These are phyloP conservation scores for Salmacisia buchloeana DNA, from an alignment of 1,284 basidiomycete species.

Conservation along the genomic window DNA sequence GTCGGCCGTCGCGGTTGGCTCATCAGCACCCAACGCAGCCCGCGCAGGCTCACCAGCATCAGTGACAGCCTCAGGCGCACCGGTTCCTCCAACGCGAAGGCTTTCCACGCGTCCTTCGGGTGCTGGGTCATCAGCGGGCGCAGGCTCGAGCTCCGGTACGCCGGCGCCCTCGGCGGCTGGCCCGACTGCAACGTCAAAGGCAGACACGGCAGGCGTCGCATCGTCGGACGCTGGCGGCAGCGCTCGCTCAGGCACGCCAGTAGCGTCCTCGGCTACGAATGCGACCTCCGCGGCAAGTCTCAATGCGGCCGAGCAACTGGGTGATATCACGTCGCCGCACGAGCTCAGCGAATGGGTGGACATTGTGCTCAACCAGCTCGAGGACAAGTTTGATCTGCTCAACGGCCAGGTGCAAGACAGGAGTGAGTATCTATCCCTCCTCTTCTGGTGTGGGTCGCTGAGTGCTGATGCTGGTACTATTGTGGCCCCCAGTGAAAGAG, in stretches of 20 bases:
- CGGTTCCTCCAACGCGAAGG: not conserved
- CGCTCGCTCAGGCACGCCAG: not conserved
- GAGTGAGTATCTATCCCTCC: constrained; percentile 26
- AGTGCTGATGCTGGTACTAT: no score
- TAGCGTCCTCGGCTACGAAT: not conserved
- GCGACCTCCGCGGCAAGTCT: not conserved
- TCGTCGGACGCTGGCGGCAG: not conserved
- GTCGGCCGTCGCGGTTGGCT: not conserved
- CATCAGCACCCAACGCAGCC: no score
- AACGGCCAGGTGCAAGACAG: constrained; percentile 35
- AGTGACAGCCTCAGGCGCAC: not conserved
- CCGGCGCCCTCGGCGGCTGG: not conserved
- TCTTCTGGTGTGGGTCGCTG: no score
- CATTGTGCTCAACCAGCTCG: constrained; percentile 35
- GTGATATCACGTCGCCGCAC: constrained; percentile 37
- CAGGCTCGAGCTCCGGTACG: not conserved
- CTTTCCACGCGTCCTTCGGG: not conserved
- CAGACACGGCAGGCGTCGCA: not conserved
- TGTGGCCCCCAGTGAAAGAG: constrained; percentile 35
- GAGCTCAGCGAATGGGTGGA: constrained; percentile 50
- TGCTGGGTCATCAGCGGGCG: not conserved
- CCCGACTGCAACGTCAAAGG: not conserved
- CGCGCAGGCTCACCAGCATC: not conserved
- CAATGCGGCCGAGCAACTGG: not conserved
- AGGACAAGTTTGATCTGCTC: constrained; percentile 39